Evolutionary conservation across 768 basidiomycete genomes (phyloP).

Genomic region (Podaxis rugospora): DNA sequence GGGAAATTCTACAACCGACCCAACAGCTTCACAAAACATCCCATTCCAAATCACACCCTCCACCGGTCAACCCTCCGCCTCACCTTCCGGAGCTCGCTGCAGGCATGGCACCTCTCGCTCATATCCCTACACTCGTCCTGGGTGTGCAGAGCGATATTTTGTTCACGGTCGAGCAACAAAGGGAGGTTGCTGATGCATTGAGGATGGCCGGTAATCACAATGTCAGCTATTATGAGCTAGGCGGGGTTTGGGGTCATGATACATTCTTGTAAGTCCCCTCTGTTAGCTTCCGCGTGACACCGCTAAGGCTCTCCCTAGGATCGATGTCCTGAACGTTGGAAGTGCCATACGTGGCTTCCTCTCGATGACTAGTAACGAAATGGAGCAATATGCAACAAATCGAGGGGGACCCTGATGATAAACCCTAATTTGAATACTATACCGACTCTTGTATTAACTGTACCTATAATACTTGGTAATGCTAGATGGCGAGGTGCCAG

Average conservation of each 20-base stretch:
- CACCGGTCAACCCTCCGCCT: slow-evolving; percentile 67
- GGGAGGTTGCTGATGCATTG: slow-evolving; percentile 90
- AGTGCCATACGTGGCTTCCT: slow-evolving; percentile 90
- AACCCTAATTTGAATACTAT: background rate
- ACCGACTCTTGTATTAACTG: background rate
- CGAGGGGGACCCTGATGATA: background rate
- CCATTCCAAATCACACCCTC: slow-evolving; percentile 67
- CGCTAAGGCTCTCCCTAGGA: slow-evolving; percentile 30
- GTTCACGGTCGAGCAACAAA: slow-evolving; percentile 95
- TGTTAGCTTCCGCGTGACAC: background rate
- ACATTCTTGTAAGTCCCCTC: slow-evolving; percentile 78
- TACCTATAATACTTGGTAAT: background rate
- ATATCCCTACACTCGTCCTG: slow-evolving; percentile 81
- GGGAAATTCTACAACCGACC: slow-evolving; percentile 16
- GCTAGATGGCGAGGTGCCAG: no score
- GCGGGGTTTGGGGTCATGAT: slow-evolving; percentile 99
- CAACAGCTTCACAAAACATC: slow-evolving; percentile 33
- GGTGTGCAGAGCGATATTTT: slow-evolving; percentile 97
- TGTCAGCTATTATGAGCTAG: slow-evolving; percentile 96
- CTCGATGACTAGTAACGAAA: slow-evolving; percentile 30
- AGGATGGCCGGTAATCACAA: slow-evolving; percentile 82
- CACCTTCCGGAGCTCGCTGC: slow-evolving; percentile 72
- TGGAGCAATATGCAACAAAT: background rate
- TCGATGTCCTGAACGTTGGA: slow-evolving; percentile 88
- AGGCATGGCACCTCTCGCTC: slow-evolving; percentile 69